These are phyloP conservation scores for Trichoderma guizhouense DNA, from an alignment of 2,329 filamentous ascomycete species.

Conservation along the genomic window DNA sequence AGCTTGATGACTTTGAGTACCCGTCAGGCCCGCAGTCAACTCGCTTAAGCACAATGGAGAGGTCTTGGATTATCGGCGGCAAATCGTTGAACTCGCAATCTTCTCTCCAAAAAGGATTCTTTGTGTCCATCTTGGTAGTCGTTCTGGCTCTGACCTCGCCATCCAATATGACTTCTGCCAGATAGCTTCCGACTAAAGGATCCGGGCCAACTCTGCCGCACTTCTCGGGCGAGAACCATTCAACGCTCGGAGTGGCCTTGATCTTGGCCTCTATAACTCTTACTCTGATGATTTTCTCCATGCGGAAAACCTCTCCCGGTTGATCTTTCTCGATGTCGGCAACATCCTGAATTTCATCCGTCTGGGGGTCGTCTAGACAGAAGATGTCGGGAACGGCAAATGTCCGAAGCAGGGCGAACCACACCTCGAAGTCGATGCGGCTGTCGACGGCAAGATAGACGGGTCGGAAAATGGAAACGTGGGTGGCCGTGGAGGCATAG, in stretches of 20 bases:
- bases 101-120: slow-evolving; percentile 78
- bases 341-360: slow-evolving; percentile 43
- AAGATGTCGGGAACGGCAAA: slow-evolving; percentile 93
- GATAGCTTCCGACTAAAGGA: slow-evolving; percentile 62
- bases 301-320: slow-evolving; percentile 53
- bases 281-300: slow-evolving; percentile 59
- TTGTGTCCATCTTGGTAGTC: slow-evolving; percentile 65
- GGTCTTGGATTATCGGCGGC: slow-evolving; percentile 63
- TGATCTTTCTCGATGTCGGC: slow-evolving; percentile 38
- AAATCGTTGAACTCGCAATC: slow-evolving; percentile 75
- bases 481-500: slow-evolving; percentile 72
- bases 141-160: slow-evolving; percentile 76
- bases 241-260: slow-evolving; percentile 35
- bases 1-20: slow-evolving; percentile 36
- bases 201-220: slow-evolving; percentile 36
- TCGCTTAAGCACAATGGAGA: slow-evolving; percentile 70
- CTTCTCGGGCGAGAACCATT: slow-evolving; percentile 24
- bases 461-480: slow-evolving; percentile 75
- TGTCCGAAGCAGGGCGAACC: slow-evolving; percentile 87
- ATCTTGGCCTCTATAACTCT: slow-evolving; percentile 62
- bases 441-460: slow-evolving; percentile 86
- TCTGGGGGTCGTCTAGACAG: slow-evolving; percentile 50
- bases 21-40: slow-evolving; percentile 50
- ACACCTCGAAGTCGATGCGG: slow-evolving; percentile 90
- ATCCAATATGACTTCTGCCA: slow-evolving; percentile 76